phyloP scores from a whole-genome alignment of 78 protist species.

The Planoprotostelium fungivorum region DNA sequence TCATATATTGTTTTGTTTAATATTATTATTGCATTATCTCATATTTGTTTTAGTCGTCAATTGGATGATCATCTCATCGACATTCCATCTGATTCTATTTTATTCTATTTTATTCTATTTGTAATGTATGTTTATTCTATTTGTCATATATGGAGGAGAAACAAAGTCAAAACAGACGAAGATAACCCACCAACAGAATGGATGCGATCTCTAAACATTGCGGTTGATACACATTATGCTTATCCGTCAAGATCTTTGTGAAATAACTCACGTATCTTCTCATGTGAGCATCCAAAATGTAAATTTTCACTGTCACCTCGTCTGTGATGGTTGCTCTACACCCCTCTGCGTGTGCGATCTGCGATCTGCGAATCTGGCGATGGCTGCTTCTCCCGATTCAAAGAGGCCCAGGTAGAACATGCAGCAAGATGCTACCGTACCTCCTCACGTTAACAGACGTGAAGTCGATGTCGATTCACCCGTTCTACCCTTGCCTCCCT shows the following conservation, averaged over 20 bases:
- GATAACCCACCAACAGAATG: background rate
- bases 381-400: background rate
- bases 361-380: background rate
- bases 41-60: no score
- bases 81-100: no score
- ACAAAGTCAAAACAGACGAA: no score
- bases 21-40: no score
- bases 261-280: background rate
- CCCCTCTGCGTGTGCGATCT: constrained; percentile 3
- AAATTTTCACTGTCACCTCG: background rate
- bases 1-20: no score
- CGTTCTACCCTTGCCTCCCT: constrained; percentile 19
- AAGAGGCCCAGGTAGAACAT: background rate
- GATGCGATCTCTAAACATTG: background rate
- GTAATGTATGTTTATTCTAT: no score
- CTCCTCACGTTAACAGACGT: background rate
- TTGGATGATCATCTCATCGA: no score
- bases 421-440: background rate
- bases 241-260: background rate
- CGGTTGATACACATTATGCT: background rate
- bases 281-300: background rate
- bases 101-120: no score
- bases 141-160: background rate
- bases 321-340: constrained; percentile 11
- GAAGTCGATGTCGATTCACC: background rate